phyloP scores from a whole-genome alignment of 2,329 filamentous ascomycete genomes.

The Biscogniauxia marginata region DNA sequence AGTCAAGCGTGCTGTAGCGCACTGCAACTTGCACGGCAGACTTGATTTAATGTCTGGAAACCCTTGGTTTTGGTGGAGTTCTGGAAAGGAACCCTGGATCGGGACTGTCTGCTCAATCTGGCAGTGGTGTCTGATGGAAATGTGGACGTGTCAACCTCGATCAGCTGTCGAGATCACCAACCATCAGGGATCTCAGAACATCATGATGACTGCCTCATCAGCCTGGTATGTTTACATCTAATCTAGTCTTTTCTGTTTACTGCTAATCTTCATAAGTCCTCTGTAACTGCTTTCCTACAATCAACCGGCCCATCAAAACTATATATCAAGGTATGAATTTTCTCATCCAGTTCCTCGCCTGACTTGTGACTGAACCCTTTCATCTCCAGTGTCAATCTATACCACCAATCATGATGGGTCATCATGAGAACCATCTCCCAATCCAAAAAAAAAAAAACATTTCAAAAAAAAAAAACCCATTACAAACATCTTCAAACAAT shows the following conservation, averaged over 20 bases:
- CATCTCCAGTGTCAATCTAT: too few species aligned
- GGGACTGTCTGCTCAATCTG: not conserved
- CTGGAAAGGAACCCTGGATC: not conserved
- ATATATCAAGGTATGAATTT: not conserved
- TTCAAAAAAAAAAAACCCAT: too few species aligned
- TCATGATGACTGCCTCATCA: not conserved
- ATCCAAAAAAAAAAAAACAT: too few species aligned
- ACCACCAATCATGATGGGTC: too few species aligned
- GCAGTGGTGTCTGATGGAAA: not conserved
- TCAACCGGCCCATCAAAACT: not conserved
- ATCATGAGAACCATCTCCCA: too few species aligned
- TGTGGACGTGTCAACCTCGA: not conserved
- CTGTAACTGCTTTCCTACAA: not conserved
- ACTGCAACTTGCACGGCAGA: not conserved
- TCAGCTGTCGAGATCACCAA: too few species aligned
- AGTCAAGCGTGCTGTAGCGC: not conserved
- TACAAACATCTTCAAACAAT: too few species aligned
- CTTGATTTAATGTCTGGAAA: not conserved
- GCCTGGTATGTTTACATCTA: not conserved
- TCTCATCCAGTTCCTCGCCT: too few species aligned
- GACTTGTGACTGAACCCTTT: too few species aligned
- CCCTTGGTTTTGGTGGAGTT: not conserved
- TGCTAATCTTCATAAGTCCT: not conserved
- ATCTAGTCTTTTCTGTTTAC: not conserved
- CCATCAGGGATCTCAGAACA: too few species aligned